Conservation (phyloP, 2,329 filamentous ascomycete species). For the Talaromyces piceae region DNA sequence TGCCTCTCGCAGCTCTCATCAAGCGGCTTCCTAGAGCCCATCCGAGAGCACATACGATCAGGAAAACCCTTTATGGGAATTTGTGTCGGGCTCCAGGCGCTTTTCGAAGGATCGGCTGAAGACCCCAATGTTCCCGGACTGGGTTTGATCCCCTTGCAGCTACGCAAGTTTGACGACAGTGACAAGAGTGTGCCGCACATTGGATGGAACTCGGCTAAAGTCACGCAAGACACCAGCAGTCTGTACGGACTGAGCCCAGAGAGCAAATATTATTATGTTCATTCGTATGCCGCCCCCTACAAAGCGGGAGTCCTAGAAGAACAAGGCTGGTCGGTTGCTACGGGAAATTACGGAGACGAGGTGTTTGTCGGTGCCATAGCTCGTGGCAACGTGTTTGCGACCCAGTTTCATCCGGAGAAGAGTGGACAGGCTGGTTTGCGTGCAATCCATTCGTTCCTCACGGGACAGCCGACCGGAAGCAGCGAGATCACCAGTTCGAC, state of each 20-base stretch:
- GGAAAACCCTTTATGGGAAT: conserved; percentile 99
- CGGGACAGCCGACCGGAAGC: conserved; percentile 55
- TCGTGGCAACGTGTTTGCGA: conserved; percentile 76
- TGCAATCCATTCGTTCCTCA: conserved; percentile 76
- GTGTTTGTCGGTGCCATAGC: conserved; percentile 88
- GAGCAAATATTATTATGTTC: conserved; percentile 98
- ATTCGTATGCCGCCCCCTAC: conserved; percentile 85
- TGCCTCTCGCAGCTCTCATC: conserved; percentile 77
- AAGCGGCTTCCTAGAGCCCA: conserved; percentile 76
- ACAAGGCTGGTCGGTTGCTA: conserved; percentile 87
- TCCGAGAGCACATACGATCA: conserved; percentile 71
- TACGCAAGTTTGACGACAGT: conserved; percentile 68
- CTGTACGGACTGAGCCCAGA: conserved; percentile 72
- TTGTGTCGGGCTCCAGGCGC: conserved; percentile 85
- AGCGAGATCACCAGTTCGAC: conserved; percentile 34
- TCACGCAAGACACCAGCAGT: conserved; percentile 38
- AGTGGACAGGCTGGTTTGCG: conserved; percentile 82
- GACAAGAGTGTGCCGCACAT: conserved; percentile 96
- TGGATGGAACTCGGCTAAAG: conserved; percentile 88
- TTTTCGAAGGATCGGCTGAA: conserved; percentile 82
- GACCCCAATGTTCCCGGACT: conserved; percentile 65
- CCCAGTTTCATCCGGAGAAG: conserved; percentile 98
- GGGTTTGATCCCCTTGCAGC: conserved; percentile 60
- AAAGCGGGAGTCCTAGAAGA: conserved; percentile 63
- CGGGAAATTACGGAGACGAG: conserved; percentile 77